Evolutionary conservation across 2,329 filamentous ascomycete genomes (phyloP).

Genomic region (Trichoderma guizhouense): DNA sequence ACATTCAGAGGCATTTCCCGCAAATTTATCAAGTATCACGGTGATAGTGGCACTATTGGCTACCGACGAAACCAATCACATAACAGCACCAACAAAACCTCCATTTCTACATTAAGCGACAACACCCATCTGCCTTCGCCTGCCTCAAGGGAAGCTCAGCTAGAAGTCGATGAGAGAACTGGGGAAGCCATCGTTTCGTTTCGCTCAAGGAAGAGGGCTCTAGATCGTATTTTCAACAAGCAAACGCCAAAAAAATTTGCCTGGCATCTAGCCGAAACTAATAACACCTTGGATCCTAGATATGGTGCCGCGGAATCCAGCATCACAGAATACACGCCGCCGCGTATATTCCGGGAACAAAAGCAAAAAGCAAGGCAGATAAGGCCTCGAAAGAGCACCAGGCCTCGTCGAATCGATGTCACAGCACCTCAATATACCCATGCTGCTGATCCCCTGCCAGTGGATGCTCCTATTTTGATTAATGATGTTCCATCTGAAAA

Average conservation of each 20-base stretch:
- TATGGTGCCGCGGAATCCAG: background rate
- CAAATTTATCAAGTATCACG: slow-evolving; percentile 31
- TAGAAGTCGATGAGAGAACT: slow-evolving; percentile 47
- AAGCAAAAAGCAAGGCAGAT: slow-evolving; percentile 15
- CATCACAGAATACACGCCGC: background rate
- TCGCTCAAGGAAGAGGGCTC: slow-evolving; percentile 47
- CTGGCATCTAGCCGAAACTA: slow-evolving; percentile 8
- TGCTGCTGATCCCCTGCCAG: slow-evolving; percentile 50
- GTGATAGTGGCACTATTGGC: slow-evolving; percentile 27
- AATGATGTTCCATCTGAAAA: slow-evolving; percentile 21
- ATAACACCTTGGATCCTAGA: background rate
- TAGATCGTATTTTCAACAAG: slow-evolving; percentile 54
- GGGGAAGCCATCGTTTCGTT: slow-evolving; percentile 41
- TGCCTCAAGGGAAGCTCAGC: slow-evolving; percentile 49
- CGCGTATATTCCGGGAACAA: background rate
- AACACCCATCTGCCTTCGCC: background rate
- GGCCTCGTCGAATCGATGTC: slow-evolving; percentile 46
- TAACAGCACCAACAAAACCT: background rate
- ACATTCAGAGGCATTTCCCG: slow-evolving; percentile 20
- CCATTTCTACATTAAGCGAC: background rate
- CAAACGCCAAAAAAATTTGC: slow-evolving; percentile 29
- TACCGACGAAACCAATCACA: slow-evolving; percentile 22
- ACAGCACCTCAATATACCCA: slow-evolving; percentile 51
- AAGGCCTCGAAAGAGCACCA: slow-evolving; percentile 43
- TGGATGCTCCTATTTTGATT: slow-evolving; percentile 15